Evolutionary conservation across 2,329 filamentous ascomycete species (phyloP).

Genomic region (Monilinia fructicola): DNA sequence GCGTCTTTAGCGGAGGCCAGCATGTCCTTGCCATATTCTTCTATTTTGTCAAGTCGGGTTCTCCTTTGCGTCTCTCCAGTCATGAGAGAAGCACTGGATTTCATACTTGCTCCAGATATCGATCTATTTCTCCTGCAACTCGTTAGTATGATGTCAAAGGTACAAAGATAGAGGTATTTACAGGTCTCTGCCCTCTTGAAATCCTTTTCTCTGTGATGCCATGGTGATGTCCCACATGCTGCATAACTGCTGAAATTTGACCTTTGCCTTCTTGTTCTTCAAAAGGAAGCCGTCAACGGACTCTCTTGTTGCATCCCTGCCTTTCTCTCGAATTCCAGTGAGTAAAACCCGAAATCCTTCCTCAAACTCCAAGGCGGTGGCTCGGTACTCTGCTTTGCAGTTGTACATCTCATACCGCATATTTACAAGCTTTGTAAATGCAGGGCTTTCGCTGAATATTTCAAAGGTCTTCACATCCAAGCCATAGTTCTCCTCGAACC

Average conservation of each 20-base stretch:
- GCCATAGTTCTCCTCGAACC: slow-evolving; percentile 6
- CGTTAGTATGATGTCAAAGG: neutral
- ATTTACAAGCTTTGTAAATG: slow-evolving; percentile 10
- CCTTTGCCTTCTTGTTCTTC: neutral
- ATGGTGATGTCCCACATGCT: neutral
- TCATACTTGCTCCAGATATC: neutral
- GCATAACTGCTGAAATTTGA: neutral
- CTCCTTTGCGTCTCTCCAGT: neutral
- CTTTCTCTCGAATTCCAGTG: neutral
- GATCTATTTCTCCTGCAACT: neutral
- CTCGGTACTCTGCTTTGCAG: neutral
- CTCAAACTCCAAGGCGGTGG: neutral
- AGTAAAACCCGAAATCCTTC: neutral
- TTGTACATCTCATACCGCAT: slow-evolving; percentile 14
- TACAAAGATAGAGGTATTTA: neutral
- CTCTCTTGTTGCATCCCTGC: neutral
- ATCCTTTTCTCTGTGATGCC: neutral
- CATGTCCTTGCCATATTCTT: slow-evolving; percentile 16
- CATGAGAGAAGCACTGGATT: neutral
- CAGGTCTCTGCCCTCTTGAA: slow-evolving; percentile 3
- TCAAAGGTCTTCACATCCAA: neutral
- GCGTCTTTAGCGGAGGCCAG: slow-evolving; percentile 4
- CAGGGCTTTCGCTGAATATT: neutral
- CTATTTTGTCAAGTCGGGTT: neutral
- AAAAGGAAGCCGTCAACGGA: neutral